Conservation (phyloP, 108 stramenopile species). For the Fragilaria radians region DNA sequence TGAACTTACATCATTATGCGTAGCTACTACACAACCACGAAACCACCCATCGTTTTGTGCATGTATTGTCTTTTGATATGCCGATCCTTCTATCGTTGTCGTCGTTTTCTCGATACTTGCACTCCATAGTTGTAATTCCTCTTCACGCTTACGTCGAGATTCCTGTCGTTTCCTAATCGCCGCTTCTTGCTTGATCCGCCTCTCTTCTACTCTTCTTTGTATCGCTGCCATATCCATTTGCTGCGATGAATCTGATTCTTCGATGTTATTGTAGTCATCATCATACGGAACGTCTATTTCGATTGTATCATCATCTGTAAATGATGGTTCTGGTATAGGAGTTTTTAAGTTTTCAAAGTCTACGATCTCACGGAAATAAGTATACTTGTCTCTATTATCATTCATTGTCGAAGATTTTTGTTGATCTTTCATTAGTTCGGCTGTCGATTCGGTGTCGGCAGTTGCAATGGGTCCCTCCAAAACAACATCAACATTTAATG, state of each 20-base stretch:
- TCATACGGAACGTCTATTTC: constrained; percentile 18
- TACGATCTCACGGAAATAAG: constrained; percentile 22
- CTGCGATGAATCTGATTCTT: too few species aligned
- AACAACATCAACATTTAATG: constrained; percentile 37
- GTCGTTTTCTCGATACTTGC: constrained; percentile 7
- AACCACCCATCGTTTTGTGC: constrained; percentile 64
- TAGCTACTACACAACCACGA: constrained; percentile 54
- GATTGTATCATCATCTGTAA: constrained; percentile 19
- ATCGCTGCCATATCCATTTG: constrained; percentile 6
- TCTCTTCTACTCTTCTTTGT: neutral
- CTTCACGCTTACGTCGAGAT: constrained; percentile 20
- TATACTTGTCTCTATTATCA: neutral
- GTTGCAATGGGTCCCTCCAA: constrained; percentile 72
- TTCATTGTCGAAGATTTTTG: neutral
- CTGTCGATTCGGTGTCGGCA: constrained; percentile 16
- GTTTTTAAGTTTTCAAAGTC: constrained; percentile 62
- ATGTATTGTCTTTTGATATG: constrained; percentile 40
- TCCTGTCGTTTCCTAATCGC: constrained; percentile 18
- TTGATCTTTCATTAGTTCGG: constrained; percentile 15
- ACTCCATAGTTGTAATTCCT: constrained; percentile 10
- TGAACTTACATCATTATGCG: constrained; percentile 18
- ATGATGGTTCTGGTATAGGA: constrained; percentile 6
- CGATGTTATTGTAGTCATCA: constrained; percentile 22
- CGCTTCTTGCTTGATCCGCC: constrained; percentile 20
- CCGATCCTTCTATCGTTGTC: constrained; percentile 47